A percentile compares a stretch with the other conserved stretches of the same genome.
phyloP scores from a whole-genome alignment of 495 filamentous ascomycete species.

The Xylona heveae region DNA sequence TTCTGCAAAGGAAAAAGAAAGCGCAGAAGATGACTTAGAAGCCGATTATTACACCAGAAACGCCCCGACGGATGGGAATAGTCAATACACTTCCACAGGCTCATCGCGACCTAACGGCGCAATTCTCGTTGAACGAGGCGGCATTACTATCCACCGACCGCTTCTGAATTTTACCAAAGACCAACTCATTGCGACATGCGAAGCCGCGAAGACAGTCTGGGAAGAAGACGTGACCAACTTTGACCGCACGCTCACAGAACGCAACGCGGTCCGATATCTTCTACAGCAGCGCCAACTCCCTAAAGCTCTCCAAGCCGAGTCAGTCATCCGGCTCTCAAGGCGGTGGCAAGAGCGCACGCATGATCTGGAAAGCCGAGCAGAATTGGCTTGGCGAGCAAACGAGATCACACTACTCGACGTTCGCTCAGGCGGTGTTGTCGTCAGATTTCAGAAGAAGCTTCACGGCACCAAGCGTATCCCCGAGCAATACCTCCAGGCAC shows the following conservation, averaged over 20 bases:
- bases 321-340: conserved; percentile 31
- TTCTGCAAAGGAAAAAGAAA: no score
- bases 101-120: no score
- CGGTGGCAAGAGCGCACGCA: conserved; percentile 15
- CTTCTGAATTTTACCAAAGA: conserved; percentile 54
- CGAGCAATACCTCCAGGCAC: no score
- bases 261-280: conserved; percentile 63
- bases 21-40: no score
- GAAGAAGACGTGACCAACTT: conserved; percentile 75
- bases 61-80: no score
- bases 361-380: conserved; percentile 14
- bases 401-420: conserved; percentile 19
- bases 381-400: conserved; percentile 16
- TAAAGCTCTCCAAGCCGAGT: conserved; percentile 39
- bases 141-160: conserved; percentile 52
- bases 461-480: conserved; percentile 1
- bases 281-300: conserved; percentile 37
- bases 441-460: conserved; percentile 15
- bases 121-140: conserved; percentile 49
- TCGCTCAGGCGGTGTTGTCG: conserved; percentile 16
- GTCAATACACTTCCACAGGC: no score
- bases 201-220: conserved; percentile 40
- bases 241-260: conserved; percentile 49
- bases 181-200: conserved; percentile 49
- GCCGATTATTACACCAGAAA: no score